phyloP scores from a whole-genome alignment of 1,139 yeast species.

The Scheffersomyces stambukii region DNA sequence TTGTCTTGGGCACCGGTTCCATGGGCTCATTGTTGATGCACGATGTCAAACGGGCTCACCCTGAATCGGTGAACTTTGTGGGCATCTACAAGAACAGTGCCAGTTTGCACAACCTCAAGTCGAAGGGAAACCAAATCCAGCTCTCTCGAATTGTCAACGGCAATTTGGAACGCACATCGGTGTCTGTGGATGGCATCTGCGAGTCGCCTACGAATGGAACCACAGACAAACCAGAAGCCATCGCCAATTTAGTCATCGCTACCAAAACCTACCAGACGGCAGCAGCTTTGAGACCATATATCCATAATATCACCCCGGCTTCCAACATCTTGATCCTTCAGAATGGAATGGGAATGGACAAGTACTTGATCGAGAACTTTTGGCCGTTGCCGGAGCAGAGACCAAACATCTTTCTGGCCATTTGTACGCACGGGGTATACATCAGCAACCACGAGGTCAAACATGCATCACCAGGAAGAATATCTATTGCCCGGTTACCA shows the following conservation, averaged over 20 bases:
- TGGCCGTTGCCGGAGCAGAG: constrained; percentile 45
- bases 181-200: no score
- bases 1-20: constrained; percentile 43
- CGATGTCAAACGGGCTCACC: constrained; percentile 29
- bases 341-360: constrained; percentile 71
- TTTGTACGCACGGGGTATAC: constrained; percentile 78
- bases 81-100: no score
- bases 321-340: constrained; percentile 68
- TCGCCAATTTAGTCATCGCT: constrained; percentile 53
- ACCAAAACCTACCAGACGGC: constrained; percentile 61
- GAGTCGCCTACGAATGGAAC: neutral
- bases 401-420: constrained; percentile 68
- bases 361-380: constrained; percentile 44
- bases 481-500: constrained; percentile 13
- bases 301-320: constrained; percentile 30
- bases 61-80: no score
- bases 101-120: no score
- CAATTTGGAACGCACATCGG: no score
- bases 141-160: no score
- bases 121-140: no score
- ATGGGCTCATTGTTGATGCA: constrained; percentile 38
- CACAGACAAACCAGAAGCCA: constrained; percentile 11
- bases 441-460: constrained; percentile 43
- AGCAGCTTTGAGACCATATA: constrained; percentile 43
- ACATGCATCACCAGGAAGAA: constrained; percentile 66